Evolutionary conservation across 2,329 filamentous ascomycete genomes (phyloP).

Genomic region (Aureobasidium sp.): DNA sequence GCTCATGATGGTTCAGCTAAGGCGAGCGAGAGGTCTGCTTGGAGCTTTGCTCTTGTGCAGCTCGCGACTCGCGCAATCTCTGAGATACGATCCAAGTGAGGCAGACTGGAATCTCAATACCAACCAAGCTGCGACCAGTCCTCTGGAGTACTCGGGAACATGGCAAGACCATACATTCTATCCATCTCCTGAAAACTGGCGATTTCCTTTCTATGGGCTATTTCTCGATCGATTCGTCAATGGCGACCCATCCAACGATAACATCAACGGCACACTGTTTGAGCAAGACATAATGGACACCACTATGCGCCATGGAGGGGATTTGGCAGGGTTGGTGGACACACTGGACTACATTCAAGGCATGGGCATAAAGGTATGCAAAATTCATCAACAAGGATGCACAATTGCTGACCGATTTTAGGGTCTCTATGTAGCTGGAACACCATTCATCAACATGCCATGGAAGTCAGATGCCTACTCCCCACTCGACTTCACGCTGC

Average conservation of each 20-base stretch:
- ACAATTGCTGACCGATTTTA: conserved; percentile 19
- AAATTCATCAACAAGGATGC: accelerated
- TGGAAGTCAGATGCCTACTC: conserved; percentile 54
- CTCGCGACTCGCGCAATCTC: neutral
- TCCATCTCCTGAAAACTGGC: conserved; percentile 52
- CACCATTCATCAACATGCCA: conserved; percentile 54
- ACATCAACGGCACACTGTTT: conserved; percentile 50
- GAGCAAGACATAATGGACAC: conserved; percentile 52
- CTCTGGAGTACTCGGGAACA: conserved; percentile 50
- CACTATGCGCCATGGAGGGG: conserved; percentile 55
- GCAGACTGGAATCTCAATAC: conserved; percentile 52
- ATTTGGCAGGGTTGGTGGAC: conserved; percentile 49
- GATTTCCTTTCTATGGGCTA: conserved; percentile 57
- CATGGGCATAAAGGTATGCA: conserved; percentile 42
- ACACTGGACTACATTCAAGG: conserved; percentile 56
- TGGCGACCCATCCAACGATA: conserved; percentile 56
- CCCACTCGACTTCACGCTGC: conserved; percentile 52
- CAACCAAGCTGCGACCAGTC: conserved; percentile 45
- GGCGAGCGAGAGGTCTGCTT: neutral
- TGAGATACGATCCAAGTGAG: conserved; percentile 39
- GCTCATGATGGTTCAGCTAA: neutral
- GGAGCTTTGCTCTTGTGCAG: conserved; percentile 3
- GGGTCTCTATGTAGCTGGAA: conserved; percentile 56
- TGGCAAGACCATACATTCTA: conserved; percentile 44
- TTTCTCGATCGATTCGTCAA: conserved; percentile 58